Evolutionary conservation across 768 basidiomycete species (phyloP).

Genomic region (Leucosporidium scottii): DNA sequence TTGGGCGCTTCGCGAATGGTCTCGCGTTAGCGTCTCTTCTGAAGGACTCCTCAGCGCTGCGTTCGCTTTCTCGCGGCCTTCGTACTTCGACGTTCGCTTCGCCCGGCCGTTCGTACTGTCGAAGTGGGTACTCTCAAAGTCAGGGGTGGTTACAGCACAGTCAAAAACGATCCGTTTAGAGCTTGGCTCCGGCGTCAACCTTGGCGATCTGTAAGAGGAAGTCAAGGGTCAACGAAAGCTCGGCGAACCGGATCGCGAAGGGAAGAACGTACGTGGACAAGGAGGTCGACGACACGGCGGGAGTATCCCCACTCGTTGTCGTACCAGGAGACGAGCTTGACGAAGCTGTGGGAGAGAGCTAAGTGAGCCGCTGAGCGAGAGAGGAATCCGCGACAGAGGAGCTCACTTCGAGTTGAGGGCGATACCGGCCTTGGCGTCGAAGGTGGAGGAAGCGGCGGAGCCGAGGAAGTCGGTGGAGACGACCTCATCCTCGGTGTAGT

Average conservation of each 20-base stretch:
- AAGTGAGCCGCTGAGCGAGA: no score
- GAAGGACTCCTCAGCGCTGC: no score
- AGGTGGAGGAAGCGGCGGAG: slow-evolving; percentile 69
- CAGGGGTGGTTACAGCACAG: no score
- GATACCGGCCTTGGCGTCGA: slow-evolving; percentile 90
- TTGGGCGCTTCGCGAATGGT: no score
- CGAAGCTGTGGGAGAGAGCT: slow-evolving; percentile 68
- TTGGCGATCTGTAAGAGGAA: background rate
- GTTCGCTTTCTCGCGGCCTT: no score
- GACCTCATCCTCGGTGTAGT: slow-evolving; percentile 86
- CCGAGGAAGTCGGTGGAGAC: slow-evolving; percentile 93
- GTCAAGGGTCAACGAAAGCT: background rate
- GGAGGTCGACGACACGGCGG: slow-evolving; percentile 77
- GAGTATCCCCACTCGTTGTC: slow-evolving; percentile 62
- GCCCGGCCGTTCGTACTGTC: no score
- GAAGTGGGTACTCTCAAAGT: no score
- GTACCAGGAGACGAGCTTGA: slow-evolving; percentile 84
- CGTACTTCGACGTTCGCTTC: no score
- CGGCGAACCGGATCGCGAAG: background rate
- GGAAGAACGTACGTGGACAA: slow-evolving; percentile 53
- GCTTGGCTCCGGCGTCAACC: slow-evolving; percentile 4
- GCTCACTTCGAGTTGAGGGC: slow-evolving; percentile 57
- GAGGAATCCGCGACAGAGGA: no score
- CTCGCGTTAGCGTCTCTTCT: no score
- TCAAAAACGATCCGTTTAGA: background rate